A percentile compares a stretch with the other conserved stretches of the same genome.
Conservation (phyloP, 2,329 filamentous ascomycete species). For the Keithomyces neogunnii region DNA sequence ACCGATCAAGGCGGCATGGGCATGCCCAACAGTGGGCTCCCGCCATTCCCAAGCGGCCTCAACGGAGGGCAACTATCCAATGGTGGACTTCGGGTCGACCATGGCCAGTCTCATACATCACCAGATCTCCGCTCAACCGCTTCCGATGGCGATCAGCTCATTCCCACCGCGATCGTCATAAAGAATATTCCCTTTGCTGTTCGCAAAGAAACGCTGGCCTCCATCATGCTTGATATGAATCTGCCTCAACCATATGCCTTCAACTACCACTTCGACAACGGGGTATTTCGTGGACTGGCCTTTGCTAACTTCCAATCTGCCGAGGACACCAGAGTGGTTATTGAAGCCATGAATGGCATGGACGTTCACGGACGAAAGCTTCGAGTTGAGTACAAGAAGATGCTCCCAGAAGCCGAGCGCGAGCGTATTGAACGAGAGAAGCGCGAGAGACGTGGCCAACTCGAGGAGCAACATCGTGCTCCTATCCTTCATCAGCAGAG, state of each 20-base stretch:
- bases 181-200: constrained; percentile 99
- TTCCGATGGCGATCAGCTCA: constrained; percentile 72
- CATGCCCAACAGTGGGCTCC: constrained; percentile 29
- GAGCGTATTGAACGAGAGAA: constrained; percentile 97
- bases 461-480: constrained; percentile 91
- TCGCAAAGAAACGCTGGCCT: constrained; percentile 89
- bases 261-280: constrained; percentile 99
- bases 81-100: constrained; percentile 35
- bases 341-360: constrained; percentile 89
- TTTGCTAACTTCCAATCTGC: constrained; percentile 98
- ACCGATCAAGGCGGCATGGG: constrained; percentile 38
- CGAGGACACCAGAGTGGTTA: constrained; percentile 87
- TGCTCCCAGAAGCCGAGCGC: constrained; percentile 89
- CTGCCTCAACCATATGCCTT: constrained; percentile 95
- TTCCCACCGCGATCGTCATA: constrained; percentile 96
- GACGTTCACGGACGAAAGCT: constrained; percentile 92
- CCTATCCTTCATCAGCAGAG: constrained; percentile 72
- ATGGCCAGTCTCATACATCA: constrained; percentile 29
- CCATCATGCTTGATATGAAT: constrained; percentile 89
- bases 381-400: constrained; percentile 98
- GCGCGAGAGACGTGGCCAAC: constrained; percentile 86
- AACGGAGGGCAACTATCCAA: constrained; percentile 28
- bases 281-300: constrained; percentile 88
- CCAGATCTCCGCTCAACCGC: constrained; percentile 33
- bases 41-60: constrained; percentile 26